Evolutionary conservation across 106 monocot genomes (phyloP).

Genomic region (Dioscorea dumetorum): DNA sequence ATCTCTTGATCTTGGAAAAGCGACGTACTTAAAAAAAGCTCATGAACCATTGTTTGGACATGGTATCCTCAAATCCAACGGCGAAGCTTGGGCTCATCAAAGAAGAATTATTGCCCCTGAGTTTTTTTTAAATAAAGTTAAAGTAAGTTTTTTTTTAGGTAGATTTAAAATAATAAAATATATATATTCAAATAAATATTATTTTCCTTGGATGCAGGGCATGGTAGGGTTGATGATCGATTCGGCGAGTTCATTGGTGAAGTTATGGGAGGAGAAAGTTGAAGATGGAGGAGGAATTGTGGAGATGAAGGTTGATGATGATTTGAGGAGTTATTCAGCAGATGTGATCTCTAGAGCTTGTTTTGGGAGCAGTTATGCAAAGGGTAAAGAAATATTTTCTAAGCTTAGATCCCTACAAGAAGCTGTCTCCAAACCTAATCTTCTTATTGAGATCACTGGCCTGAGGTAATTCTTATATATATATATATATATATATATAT

Average conservation of each 20-base stretch:
- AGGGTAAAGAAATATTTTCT: slow-evolving; percentile 52
- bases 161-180: neutral
- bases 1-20: slow-evolving; percentile 58
- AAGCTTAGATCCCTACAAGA: slow-evolving; percentile 51
- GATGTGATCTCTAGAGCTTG: slow-evolving; percentile 76
- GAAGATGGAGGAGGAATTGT: slow-evolving; percentile 27
- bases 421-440: slow-evolving; percentile 35
- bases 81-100: slow-evolving; percentile 50
- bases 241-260: slow-evolving; percentile 33
- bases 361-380: slow-evolving; percentile 60
- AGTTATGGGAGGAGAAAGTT: slow-evolving; percentile 50
- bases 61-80: slow-evolving; percentile 58
- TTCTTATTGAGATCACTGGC: slow-evolving; percentile 33
- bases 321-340: slow-evolving; percentile 46
- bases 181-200: neutral
- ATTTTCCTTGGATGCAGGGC: slow-evolving; percentile 22
- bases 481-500: too few relatives aligned
- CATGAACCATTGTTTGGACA: slow-evolving; percentile 57
- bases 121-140: slow-evolving; percentile 72
- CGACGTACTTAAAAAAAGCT: slow-evolving; percentile 33
- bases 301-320: slow-evolving; percentile 54
- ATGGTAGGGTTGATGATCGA: slow-evolving; percentile 69
- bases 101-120: slow-evolving; percentile 77
- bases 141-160: slow-evolving; percentile 18
- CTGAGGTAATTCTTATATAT: slow-evolving; percentile 34